These are phyloP conservation scores for Straminergon stramineum DNA, from an alignment of 225 moss, liverwort and hornwort genomes.

Conservation along the genomic window DNA sequence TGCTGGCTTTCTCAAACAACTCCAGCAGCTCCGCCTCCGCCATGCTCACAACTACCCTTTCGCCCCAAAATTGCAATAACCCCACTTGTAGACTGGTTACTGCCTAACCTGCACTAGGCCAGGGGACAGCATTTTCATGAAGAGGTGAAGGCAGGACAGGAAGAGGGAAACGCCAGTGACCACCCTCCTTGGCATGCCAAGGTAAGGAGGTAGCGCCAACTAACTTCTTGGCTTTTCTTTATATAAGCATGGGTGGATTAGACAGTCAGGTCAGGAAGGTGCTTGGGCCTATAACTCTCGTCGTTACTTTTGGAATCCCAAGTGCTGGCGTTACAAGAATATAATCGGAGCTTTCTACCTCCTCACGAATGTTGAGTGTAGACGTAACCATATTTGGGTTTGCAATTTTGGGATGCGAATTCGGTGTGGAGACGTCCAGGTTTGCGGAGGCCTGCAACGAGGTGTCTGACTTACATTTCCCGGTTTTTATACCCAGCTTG, in stretches of 20 bases:
- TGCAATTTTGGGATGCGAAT: neutral
- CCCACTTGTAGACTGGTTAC: neutral
- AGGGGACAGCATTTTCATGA: neutral
- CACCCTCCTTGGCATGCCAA: neutral
- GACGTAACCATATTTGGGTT: neutral
- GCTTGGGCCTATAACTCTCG: neutral
- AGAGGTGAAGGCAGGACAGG: neutral
- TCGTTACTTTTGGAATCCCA: neutral
- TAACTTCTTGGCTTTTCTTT: neutral
- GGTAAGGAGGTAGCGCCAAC: neutral
- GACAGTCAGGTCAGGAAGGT: neutral
- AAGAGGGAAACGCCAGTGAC: neutral
- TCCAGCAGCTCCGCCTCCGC: constrained; percentile 46
- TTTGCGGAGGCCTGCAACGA: neutral
- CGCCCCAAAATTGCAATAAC: neutral
- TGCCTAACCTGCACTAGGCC: neutral
- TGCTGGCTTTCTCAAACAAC: constrained; percentile 72
- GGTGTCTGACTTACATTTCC: neutral
- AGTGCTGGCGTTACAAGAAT: neutral
- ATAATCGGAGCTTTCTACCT: neutral
- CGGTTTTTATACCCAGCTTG: neutral
- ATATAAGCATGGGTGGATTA: neutral
- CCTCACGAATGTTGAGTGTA: neutral
- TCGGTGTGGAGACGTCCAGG: neutral
- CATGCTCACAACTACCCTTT: neutral